Evolutionary conservation across 495 filamentous ascomycete species (phyloP).

Genomic region (Lichenothelia convexa): DNA sequence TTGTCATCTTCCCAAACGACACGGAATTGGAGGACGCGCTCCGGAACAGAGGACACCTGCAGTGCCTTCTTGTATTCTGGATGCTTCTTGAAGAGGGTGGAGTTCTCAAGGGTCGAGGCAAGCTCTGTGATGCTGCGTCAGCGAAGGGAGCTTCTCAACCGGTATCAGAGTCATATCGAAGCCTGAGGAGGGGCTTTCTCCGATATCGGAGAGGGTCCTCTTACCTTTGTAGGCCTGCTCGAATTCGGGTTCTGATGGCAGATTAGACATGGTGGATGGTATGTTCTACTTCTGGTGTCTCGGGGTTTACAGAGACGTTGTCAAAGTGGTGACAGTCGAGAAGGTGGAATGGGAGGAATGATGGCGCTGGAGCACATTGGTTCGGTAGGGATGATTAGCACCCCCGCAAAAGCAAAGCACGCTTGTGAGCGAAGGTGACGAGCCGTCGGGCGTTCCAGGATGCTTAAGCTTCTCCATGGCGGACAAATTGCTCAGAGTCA

Average conservation of each 20-base stretch:
- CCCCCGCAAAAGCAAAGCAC: too few relatives aligned
- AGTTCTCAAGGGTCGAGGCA: conserved; percentile 80
- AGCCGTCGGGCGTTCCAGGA: too few relatives aligned
- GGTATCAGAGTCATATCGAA: not conserved
- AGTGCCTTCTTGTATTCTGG: conserved; percentile 89
- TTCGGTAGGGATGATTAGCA: too few relatives aligned
- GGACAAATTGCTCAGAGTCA: too few relatives aligned
- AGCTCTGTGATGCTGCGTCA: conserved; percentile 45
- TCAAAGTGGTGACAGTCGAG: too few relatives aligned
- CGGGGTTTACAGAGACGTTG: too few relatives aligned
- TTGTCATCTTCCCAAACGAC: conserved; percentile 94
- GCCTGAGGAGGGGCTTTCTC: not conserved
- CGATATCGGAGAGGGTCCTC: conserved; percentile 5
- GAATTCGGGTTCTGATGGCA: conserved; percentile 86
- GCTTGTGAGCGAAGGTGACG: too few relatives aligned
- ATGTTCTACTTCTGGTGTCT: not conserved
- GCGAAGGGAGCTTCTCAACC: not conserved
- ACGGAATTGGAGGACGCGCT: conserved; percentile 93
- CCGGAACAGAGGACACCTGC: conserved; percentile 72
- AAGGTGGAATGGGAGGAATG: too few relatives aligned
- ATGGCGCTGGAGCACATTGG: too few relatives aligned
- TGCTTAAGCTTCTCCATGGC: too few relatives aligned
- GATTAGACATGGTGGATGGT: conserved; percentile 49
- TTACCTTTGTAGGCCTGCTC: conserved; percentile 95
- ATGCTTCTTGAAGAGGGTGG: conserved; percentile 78